A percentile compares a stretch with the other conserved stretches of the same genome.
Evolutionary conservation across 345 rosid species (phyloP).

Genomic region (Murraya koenigii): DNA sequence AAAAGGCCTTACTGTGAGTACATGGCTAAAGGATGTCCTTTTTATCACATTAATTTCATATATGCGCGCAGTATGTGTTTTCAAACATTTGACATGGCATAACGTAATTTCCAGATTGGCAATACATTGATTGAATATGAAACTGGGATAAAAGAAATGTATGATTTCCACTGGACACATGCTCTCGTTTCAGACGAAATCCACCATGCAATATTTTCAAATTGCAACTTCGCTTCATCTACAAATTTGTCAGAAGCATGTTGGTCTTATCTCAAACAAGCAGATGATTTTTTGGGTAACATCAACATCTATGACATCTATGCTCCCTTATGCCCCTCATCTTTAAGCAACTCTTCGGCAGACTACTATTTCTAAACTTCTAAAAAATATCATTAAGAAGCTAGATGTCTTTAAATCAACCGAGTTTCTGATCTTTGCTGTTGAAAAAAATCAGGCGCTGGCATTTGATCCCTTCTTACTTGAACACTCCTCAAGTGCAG

Average conservation of each 20-base stretch:
- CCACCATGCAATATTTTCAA: neutral
- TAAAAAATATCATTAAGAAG: neutral
- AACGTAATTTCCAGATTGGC: neutral
- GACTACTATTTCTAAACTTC: neutral
- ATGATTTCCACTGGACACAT: neutral
- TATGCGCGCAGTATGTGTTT: neutral
- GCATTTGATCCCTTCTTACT: neutral
- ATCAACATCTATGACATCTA: neutral
- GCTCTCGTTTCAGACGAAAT: slow-evolving; percentile 1
- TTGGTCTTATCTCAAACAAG: neutral
- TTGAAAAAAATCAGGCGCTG: neutral
- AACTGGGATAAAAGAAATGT: neutral
- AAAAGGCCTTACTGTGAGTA: neutral
- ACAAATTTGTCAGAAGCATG: neutral
- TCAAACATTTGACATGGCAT: neutral
- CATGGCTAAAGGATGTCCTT: neutral
- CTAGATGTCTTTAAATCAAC: neutral
- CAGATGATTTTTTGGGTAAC: neutral
- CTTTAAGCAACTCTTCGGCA: no score
- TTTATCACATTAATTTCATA: neutral
- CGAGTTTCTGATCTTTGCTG: neutral
- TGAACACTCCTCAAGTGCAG: neutral
- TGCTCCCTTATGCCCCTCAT: neutral
- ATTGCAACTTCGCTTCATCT: neutral
- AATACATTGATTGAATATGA: slow-evolving; percentile 5